Base-by-base conservation (phyloP, 208 protist genomes). In the Zelonia costaricensis region DNA sequence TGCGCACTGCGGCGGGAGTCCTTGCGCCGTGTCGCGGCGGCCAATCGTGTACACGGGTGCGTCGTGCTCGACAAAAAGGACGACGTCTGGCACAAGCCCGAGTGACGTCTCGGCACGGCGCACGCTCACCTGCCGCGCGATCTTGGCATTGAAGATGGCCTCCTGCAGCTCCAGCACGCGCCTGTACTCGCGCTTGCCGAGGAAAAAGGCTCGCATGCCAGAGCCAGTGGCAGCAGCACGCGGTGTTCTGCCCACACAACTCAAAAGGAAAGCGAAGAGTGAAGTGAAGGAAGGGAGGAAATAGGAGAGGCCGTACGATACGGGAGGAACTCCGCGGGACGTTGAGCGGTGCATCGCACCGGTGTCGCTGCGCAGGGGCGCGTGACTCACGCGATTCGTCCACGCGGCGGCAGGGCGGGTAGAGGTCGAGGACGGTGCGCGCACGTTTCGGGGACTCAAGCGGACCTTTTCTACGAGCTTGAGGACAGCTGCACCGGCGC, bases 11-110 rank as follows among this genome's bases (percentile, higher is more conserved):
- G 25, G 20, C 8, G 82, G 82, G 33, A 94, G 77, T 1, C 81
- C 87, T 1, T 69, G 60, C 4, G 76, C 67, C 0, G 84, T 91
- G 66, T 97, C 83, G 10, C 91, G 85, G 30, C 88, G 69, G 13
- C 91, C 91, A 10, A 97, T 27, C n/a, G 91, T 97, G 80, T 93
- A 94, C 25, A 97, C 86, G 0, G 86, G 82, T 9, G 56, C 39
- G 30, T 56, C 70, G 72, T 97, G 91, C 75, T 95, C 85, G 39
- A 95, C 88, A 8, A 92, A 45, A 12, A 95, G 44, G 0, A 75
- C 52, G 16, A 78, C 74, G 57, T 95, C 84, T 10, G 78, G 74
- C 20, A 90, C 22, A 3, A 77, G 53, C 20, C 65, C 57, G 22
- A 71, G 65, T 12, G 46, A 40, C 25, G 58, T 44, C 36, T 84